Base-by-base conservation (phyloP, 148 eudicot genomes). In the Silene conica region DNA sequence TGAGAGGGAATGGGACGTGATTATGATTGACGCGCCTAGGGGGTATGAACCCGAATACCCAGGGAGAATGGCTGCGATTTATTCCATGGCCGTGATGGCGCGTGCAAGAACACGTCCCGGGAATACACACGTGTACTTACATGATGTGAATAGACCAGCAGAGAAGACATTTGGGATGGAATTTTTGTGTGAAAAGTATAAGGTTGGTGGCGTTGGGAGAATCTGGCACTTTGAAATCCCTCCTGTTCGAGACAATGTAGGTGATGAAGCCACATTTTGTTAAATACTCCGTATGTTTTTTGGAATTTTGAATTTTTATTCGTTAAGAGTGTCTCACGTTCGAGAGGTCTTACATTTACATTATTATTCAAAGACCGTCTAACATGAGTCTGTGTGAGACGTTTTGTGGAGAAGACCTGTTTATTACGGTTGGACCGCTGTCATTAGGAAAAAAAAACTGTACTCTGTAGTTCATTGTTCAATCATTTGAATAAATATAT, bases 201-300 rank as follows among this genome's bases (percentile, higher is more conserved):
- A 60, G 67, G 86, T 83, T 46, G 82, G 80, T 11, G 72, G 63
- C 8, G 82, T 55, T 19, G 89, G 89, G 13, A 79, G 76, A 55
- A 41, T 86, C 13, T 83, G 89, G 86, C 89, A 86, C 41, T 86
- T 86, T 77, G 85, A 79, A 64, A 86, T 86, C 46, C 86, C 85
- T 67, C 77, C 88, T 0, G 70, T 65, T 12, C 13, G 15, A 22
- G 58, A 81, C 9, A 62, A 22, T 56, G 63, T 5, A 5, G 62
- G 9, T 57, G 63, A n/a, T 60, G 63, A n/a, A 63, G 13, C 46
- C 22, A 34, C 8, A 2, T 84, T 84, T 78, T 84, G 86, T 57
- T 84, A 10, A 38, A 22, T n/a, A 7, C 12, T 63, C 57, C 0
- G 15, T 50, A 1, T 38, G 6, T 6, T 6, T 4, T 38, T 38